Evolutionary conservation across 495 filamentous ascomycete genomes (phyloP).

Genomic region (Hyaloscypha variabilis): DNA sequence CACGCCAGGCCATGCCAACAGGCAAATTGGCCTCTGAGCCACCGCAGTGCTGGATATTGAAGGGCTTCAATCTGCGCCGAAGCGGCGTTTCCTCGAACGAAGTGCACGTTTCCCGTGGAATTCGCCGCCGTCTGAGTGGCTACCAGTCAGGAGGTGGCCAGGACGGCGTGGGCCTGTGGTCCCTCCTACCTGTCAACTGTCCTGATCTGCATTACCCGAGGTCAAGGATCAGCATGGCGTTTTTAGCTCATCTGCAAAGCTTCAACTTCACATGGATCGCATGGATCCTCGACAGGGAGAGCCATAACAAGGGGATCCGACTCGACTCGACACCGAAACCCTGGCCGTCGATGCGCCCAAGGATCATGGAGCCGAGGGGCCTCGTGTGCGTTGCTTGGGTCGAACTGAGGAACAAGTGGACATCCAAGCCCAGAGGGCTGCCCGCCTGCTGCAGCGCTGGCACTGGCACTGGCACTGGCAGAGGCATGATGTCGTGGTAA

Average conservation of each 20-base stretch:
- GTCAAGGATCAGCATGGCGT: conserved; percentile 30
- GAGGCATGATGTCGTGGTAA: not conserved
- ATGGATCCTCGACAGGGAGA: conserved; percentile 17
- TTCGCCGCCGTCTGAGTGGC: conserved; percentile 14
- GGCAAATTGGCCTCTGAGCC: no score
- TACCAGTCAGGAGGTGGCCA: conserved; percentile 17
- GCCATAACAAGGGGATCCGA: conserved; percentile 20
- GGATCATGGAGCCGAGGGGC: conserved; percentile 29
- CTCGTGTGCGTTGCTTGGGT: conserved; percentile 18
- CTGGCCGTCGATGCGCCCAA: conserved; percentile 22
- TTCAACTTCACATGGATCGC: conserved; percentile 25
- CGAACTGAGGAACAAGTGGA: not conserved
- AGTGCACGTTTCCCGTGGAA: no score
- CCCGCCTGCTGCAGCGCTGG: no score
- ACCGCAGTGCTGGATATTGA: no score
- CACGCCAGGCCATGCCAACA: no score
- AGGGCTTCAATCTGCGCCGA: not conserved
- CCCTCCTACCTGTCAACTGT: conserved; percentile 29
- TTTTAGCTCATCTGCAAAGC: conserved; percentile 30
- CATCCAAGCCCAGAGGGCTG: no score
- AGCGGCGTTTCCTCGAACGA: not conserved
- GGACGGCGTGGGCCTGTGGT: conserved; percentile 4
- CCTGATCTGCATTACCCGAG: conserved; percentile 34
- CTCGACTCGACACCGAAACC: conserved; percentile 22
- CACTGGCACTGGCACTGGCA: not conserved